phyloP scores from a whole-genome alignment of 1,284 basidiomycete species.

The Fomes fomentarius region DNA sequence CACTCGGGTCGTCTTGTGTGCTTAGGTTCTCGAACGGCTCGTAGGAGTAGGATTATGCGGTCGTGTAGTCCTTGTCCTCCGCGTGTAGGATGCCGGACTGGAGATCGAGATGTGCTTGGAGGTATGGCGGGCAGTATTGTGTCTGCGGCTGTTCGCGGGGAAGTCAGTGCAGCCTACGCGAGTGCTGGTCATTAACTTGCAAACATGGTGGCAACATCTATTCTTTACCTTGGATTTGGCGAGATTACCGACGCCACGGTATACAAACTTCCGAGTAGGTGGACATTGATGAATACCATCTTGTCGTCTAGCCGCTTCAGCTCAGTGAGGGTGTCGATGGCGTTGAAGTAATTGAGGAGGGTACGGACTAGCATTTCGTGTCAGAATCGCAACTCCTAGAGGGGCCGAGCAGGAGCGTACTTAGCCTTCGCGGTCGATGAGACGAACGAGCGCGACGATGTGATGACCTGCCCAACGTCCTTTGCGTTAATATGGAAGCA shows the following conservation, averaged over 20 bases:
- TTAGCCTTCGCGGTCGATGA: constrained; percentile 97
- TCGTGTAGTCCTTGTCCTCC: constrained; percentile 98
- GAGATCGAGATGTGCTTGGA: constrained; percentile 92
- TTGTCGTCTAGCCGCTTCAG: constrained; percentile 96
- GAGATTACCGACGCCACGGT: constrained; percentile 90
- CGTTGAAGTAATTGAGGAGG: constrained; percentile 86
- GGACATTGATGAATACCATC: constrained; percentile 97
- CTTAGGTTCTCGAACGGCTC: constrained; percentile 90
- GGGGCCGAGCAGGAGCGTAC: constrained; percentile 94
- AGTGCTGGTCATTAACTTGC: background rate
- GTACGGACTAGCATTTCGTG: constrained; percentile 70
- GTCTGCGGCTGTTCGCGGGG: constrained; percentile 93
- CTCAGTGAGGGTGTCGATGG: constrained; percentile 86
- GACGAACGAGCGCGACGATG: constrained; percentile 88
- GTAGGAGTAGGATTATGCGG: constrained; percentile 97
- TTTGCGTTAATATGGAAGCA: too few relatives aligned
- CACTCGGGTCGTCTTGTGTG: constrained; percentile 72
- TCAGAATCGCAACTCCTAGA: constrained; percentile 21
- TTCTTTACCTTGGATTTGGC: constrained; percentile 87
- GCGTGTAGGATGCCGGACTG: constrained; percentile 93
- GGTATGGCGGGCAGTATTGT: constrained; percentile 95
- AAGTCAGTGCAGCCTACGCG: constrained; percentile 83
- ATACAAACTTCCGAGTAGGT: constrained; percentile 90
- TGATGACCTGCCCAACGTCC: constrained; percentile 87
- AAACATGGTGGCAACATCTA: background rate